Evolutionary conservation across 768 basidiomycete species (phyloP), one percentile per base, ranked within the genome.

Genomic region (Tylopilus cervinicoccineus): DNA sequence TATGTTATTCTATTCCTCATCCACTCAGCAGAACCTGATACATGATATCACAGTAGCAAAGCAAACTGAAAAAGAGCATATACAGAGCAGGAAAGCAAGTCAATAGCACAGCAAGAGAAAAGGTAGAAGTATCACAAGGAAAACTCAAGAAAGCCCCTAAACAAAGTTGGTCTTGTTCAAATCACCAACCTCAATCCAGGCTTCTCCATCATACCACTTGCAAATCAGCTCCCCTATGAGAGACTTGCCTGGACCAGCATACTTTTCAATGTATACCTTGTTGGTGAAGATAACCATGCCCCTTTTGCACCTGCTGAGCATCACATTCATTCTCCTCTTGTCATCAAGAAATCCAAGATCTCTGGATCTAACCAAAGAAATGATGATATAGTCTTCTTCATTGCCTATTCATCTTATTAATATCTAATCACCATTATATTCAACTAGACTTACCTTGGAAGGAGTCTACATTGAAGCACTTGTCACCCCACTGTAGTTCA

Each of bases 251-350:
- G 79, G 86, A 54, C 59, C 62, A 43, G 79, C 88, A 59, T 65
- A 58, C 10, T 76, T 76, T n/a, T 60, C 54, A 33, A 92, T 69
- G 59, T 91, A 92, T 16, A 69, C 68, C 53, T 71, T 70, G 56
- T 73, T 86, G 19, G 83, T 74, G 43, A 84, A 71, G 55, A 93
- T 84, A 49, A 81, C 81, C 88, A 92, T 91, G 26, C 81, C 84
- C 42, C 68, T 73, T 63, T 85, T 84, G 74, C 84, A 89, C 31
- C 90, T 79, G 39, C 82, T 84, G 8, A 92, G 81, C 88, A 93
- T 90, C 49, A 93, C 89, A 81, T 93, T 92, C 45, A 86, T 84
- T 16, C 90, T 76, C 24, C 84, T 76, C 10, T 74, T 54, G 57
- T 82, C 82, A 13, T 65, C 60, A 28, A 93, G 70, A 54, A 93